Evolutionary conservation across 371 early-diverging fungal species (phyloP).

Genomic region (Mycotypha africana): DNA sequence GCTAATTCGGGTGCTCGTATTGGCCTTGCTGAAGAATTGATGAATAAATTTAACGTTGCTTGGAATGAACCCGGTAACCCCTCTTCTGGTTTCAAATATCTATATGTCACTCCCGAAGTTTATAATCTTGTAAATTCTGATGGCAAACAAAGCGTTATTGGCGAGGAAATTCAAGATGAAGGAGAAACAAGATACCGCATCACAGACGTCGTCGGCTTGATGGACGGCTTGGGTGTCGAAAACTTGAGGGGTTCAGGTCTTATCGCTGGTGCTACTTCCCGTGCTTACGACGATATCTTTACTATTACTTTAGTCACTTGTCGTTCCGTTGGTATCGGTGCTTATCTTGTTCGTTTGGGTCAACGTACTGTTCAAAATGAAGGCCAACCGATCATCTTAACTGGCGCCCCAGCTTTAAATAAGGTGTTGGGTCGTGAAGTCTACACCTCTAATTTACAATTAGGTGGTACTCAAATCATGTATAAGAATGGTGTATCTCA

Average conservation of each 20-base stretch:
- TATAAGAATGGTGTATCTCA: constrained; percentile 98
- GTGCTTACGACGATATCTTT: constrained; percentile 96
- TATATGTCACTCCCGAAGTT: constrained; percentile 80
- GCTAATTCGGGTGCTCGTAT: constrained; percentile 99
- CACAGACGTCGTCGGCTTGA: constrained; percentile 84
- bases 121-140: constrained; percentile 52
- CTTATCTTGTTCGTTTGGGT: constrained; percentile 97
- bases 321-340: constrained; percentile 98
- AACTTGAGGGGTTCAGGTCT: constrained; percentile 96
- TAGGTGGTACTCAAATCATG: constrained; percentile 99
- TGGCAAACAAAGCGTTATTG: constrained; percentile 58
- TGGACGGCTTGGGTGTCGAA: constrained; percentile 96
- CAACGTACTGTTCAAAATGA: constrained; percentile 97
- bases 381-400: constrained; percentile 97
- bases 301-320: constrained; percentile 97
- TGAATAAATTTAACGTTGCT: constrained; percentile 75
- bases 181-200: constrained; percentile 84
- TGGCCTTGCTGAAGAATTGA: constrained; percentile 93
- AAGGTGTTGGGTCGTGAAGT: constrained; percentile 98
- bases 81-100: constrained; percentile 83
- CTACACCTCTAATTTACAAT: constrained; percentile 96
- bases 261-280: constrained; percentile 97
- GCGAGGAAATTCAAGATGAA: constrained; percentile 60
- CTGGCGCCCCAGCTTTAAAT: constrained; percentile 97
- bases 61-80: constrained; percentile 83